These are phyloP conservation scores for Salix udensis DNA, from an alignment of 345 rosid genomes.

Conservation along the genomic window DNA sequence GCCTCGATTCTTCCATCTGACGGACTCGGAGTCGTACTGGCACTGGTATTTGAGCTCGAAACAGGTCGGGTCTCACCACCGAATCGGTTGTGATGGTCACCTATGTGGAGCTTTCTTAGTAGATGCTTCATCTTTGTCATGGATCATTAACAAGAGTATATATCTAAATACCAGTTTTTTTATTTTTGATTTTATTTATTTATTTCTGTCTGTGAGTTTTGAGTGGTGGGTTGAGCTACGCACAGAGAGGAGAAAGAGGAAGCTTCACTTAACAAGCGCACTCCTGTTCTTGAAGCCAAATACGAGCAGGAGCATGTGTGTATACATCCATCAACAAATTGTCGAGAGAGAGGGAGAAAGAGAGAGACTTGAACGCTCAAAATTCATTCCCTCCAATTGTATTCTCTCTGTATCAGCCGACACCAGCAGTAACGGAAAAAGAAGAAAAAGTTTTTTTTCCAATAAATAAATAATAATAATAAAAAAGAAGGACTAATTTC, in stretches of 20 bases:
- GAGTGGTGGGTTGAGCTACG: slow-evolving; percentile 46
- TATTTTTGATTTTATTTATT: not conserved
- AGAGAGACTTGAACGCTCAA: not conserved
- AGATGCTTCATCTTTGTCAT: slow-evolving; percentile 97
- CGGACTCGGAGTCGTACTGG: slow-evolving; percentile 33
- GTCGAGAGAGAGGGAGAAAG: not conserved
- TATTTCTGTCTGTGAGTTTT: not conserved
- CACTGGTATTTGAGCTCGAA: slow-evolving; percentile 20
- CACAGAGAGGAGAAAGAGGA: slow-evolving; percentile 27
- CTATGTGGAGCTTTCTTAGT: slow-evolving; percentile 86
- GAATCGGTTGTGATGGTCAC: slow-evolving; percentile 53
- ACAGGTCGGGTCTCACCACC: slow-evolving; percentile 35
- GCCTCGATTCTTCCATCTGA: slow-evolving; percentile 42
- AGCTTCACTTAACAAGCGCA: slow-evolving; percentile 73
- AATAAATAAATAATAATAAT: no score
- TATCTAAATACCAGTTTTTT: not conserved
- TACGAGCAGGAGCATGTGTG: not conserved
- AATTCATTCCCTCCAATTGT: slow-evolving; percentile 26
- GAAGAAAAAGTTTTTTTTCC: no score
- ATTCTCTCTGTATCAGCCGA: not conserved
- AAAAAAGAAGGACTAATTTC: not conserved
- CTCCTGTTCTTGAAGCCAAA: slow-evolving; percentile 56
- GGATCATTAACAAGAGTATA: slow-evolving; percentile 61
- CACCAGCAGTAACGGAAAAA: no score
- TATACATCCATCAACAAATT: not conserved